These are phyloP conservation scores for Microdochium bolleyi DNA, from an alignment of 2,329 filamentous ascomycete species.

Conservation along the genomic window DNA sequence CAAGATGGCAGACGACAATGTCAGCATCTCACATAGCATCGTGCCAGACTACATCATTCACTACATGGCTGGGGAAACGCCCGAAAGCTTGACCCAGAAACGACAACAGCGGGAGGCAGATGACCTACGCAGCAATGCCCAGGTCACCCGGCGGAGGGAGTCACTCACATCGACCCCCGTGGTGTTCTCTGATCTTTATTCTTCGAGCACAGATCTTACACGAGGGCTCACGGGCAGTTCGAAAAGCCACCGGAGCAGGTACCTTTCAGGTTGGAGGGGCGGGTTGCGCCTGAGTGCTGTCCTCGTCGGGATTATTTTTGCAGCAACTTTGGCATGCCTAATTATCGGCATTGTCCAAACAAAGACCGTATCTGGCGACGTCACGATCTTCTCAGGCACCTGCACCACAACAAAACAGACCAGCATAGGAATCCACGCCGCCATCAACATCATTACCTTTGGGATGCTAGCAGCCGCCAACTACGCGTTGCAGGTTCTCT, in stretches of 20 bases:
- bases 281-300: constrained; percentile 36
- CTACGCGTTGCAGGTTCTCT: constrained; percentile 46
- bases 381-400: constrained; percentile 27
- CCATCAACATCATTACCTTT: constrained; percentile 34
- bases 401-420: constrained; percentile 27
- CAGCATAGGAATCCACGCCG: constrained; percentile 32
- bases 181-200: constrained; percentile 24
- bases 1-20: constrained; percentile 13
- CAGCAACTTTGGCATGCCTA: constrained; percentile 29
- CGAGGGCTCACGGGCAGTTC: constrained; percentile 11
- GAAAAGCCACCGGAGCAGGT: constrained; percentile 17
- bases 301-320: constrained; percentile 25
- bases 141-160: constrained; percentile 18
- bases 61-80: constrained; percentile 47
- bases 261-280: constrained; percentile 36
- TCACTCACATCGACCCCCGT: constrained; percentile 25
- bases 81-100: constrained; percentile 39
- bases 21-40: constrained; percentile 31
- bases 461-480: constrained; percentile 39
- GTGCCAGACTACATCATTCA: constrained; percentile 49
- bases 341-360: constrained; percentile 26
- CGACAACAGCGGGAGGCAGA: constrained; percentile 26
- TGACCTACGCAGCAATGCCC: constrained; percentile 15
- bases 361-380: constrained; percentile 22
- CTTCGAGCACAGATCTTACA: constrained; percentile 10